phyloP scores from a whole-genome alignment of 306 rosid species.

The Castanospermum australe region DNA sequence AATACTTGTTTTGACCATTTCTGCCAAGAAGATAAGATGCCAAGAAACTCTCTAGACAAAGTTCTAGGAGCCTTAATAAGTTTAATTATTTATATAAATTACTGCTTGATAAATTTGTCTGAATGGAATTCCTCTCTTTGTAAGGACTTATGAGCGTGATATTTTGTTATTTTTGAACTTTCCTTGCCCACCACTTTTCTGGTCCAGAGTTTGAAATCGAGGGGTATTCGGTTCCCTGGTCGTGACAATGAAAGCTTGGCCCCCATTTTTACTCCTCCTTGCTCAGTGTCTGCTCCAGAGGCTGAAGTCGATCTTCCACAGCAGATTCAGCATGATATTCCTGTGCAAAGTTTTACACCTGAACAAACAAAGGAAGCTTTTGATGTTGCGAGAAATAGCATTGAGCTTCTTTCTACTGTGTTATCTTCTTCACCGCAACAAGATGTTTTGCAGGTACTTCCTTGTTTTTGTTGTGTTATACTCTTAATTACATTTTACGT shows the following conservation, averaged over 20 bases:
- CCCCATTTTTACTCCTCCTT: conserved; percentile 91
- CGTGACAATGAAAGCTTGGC: conserved; percentile 97
- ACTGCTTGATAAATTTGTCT: not conserved
- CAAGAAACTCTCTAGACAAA: not conserved
- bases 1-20: not conserved
- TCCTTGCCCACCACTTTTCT: conserved; percentile 18
- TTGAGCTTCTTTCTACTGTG: conserved; percentile 89
- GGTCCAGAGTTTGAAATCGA: conserved; percentile 82
- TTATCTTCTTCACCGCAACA: conserved; percentile 90
- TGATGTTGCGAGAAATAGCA: conserved; percentile 90
- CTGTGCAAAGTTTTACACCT: conserved; percentile 58
- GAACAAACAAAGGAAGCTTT: conserved; percentile 93
- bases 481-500: not conserved
- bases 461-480: not conserved
- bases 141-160: not conserved
- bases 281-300: conserved; percentile 59
- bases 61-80: not conserved
- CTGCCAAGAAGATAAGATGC: not conserved
- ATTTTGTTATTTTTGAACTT: not conserved
- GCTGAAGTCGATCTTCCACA: conserved; percentile 41
- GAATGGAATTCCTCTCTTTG: not conserved
- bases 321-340: conserved; percentile 56
- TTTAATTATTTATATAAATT: not conserved
- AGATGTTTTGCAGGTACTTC: conserved; percentile 73
- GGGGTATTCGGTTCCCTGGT: conserved; percentile 95